Base-by-base conservation (phyloP, 2,329 filamentous ascomycete genomes). In the Aspergillus sp. region DNA sequence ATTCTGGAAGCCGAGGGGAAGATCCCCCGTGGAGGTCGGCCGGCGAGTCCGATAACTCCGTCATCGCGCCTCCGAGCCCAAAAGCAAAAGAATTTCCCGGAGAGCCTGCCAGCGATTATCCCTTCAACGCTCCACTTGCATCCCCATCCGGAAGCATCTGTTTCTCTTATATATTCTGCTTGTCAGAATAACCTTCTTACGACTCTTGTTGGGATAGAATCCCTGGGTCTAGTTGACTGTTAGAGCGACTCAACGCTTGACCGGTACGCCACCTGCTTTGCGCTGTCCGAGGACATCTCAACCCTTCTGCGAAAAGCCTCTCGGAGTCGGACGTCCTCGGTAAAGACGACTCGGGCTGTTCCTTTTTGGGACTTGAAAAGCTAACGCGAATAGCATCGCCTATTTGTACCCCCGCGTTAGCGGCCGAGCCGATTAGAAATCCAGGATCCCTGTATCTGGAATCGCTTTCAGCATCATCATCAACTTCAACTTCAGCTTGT, bases 21-120 rank as follows among this genome's bases (percentile, higher is more conserved):
- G 47, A 30, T 50, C 23, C 47, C 30, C 53, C 61, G 55, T 53
- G 64, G 60, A 70, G 70, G 61, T 68, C 66, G 69, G 70, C 64
- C 70, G 63, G 63, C 47, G 63, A 56, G 66, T 62, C 72, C 71
- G 72, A 66, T 73, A 76, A 73, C 72, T 75, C 74, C 74, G 73
- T 73, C 73, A 73, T 73, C 65, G 65, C 64, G 56, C 58, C 69
- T 67, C 56, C 60, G 60, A 43, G 41, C n/a, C 49, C 50, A 61
- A 69, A 69, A 67, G 57, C 70, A 65, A 70, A 72, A 74, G 72
- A 74, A 74, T 73, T 75, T 74, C 73, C 73, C 72, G 68, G 68
- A 36, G 32, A 36, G 25, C 51, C 19, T 39, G 45, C 17, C 47
- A 49, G 47, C 54, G 50, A 54, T 59, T 59, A 47, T 43, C 39